These are phyloP conservation scores for Dryadomyces sulphureus DNA, from an alignment of 2,329 filamentous ascomycete species.

Conservation along the genomic window DNA sequence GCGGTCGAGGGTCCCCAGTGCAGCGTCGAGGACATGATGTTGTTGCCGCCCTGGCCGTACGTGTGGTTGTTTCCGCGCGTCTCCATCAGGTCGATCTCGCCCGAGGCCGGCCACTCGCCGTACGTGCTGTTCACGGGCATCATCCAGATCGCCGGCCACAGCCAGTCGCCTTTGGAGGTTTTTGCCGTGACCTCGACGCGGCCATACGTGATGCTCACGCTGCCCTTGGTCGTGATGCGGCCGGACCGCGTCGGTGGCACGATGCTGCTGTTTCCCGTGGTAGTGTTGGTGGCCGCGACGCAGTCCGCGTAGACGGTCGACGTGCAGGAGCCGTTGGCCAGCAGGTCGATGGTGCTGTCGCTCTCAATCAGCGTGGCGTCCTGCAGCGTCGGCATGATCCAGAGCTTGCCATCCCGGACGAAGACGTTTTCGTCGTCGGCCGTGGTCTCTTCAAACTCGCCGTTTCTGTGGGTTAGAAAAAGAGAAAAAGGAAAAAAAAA, in stretches of 20 bases:
- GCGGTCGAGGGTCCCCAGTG: slow-evolving; percentile 65
- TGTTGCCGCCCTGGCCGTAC: slow-evolving; percentile 63
- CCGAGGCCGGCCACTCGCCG: slow-evolving; percentile 63
- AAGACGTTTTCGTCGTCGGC: slow-evolving; percentile 58
- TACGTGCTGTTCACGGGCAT: slow-evolving; percentile 59
- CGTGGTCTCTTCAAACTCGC: slow-evolving; percentile 69
- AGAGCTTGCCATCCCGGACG: slow-evolving; percentile 50
- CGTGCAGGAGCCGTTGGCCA: slow-evolving; percentile 51
- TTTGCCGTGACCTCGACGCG: slow-evolving; percentile 68
- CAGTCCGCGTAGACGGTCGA: slow-evolving; percentile 45
- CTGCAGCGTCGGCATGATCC: slow-evolving; percentile 67
- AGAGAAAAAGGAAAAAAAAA: background rate
- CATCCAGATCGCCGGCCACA: slow-evolving; percentile 92
- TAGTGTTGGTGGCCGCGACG: slow-evolving; percentile 58
- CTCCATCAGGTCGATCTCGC: slow-evolving; percentile 74
- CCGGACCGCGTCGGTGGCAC: slow-evolving; percentile 66
- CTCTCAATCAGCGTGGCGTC: slow-evolving; percentile 49
- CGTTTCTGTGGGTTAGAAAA: slow-evolving; percentile 35
- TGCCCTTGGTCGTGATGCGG: slow-evolving; percentile 60
- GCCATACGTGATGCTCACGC: slow-evolving; percentile 62
- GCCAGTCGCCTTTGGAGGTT: slow-evolving; percentile 66
- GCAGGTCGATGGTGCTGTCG: slow-evolving; percentile 54
- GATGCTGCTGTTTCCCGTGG: slow-evolving; percentile 53
- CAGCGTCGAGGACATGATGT: slow-evolving; percentile 63
- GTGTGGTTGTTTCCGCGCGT: slow-evolving; percentile 70